Evolutionary conservation across 208 protist species (phyloP), one percentile per base, ranked within the genome.

Genomic region (Crithidia brevicula): DNA sequence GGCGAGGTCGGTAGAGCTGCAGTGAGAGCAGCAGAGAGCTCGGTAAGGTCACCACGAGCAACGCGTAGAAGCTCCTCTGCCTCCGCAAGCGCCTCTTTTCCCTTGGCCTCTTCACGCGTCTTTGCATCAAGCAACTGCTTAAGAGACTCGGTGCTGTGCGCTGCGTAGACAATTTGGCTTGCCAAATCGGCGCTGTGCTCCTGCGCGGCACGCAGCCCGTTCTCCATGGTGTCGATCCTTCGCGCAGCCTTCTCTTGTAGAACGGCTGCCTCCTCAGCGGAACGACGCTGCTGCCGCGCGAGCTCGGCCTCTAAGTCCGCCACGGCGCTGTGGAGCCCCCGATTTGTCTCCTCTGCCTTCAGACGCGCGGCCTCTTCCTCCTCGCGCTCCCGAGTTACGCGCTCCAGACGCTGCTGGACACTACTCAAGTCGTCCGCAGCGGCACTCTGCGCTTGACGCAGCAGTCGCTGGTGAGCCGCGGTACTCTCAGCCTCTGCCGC

Each of bases 361-460:
- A 1, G n/a, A 13, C 67, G 58, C 49, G 58, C 36, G 40, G 20
- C 27, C 50, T 60, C 38, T 51, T 73, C 64, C n/a, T 68, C 60
- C 15, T 25, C 42, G 7, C 30, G 51, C 61, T 13, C n/a, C 10
- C 23, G 8, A 36, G 22, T 13, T 15, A 7, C 57, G 13, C 31
- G 43, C 25, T 61, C 46, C 45, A 81, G 40, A 8, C 46, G 59
- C 30, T 50, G 28, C 47, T 74, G 49, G 28, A 51, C 27, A 15
- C 11, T 27, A 3, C 22, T 69, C 23, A 70, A 0, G 22, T 68
- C 45, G 30, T 62, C 54, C 1, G 36, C 62, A 3, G 60, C 61
- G 3, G 71, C 40, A 0, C 15, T 33, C 45, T 64, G 69, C 4
- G 36, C 52, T 28, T 64, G 53, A 22, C 51, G 78, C 23, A 68